Evolutionary conservation across 805 yeast species (phyloP).

Genomic region (Myxozyma neotropica): DNA sequence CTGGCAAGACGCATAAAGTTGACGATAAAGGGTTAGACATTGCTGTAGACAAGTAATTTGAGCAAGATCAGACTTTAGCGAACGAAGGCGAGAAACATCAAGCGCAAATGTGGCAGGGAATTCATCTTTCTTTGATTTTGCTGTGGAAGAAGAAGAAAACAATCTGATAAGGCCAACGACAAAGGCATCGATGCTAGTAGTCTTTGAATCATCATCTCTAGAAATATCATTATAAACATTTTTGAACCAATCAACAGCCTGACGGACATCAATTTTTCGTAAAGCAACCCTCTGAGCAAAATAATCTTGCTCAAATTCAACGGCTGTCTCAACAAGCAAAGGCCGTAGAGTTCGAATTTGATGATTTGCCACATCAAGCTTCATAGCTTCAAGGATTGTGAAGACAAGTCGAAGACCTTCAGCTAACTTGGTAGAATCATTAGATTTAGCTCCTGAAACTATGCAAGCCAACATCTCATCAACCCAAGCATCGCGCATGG

Average conservation of each 20-base stretch:
- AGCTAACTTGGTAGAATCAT: constrained; percentile 50
- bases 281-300: constrained; percentile 49
- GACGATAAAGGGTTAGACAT: constrained; percentile 72
- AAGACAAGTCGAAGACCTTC: constrained; percentile 78
- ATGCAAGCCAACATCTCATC: constrained; percentile 73
- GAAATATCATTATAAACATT: constrained; percentile 38
- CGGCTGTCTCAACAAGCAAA: constrained; percentile 79
- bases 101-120: constrained; percentile 83
- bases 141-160: constrained; percentile 29
- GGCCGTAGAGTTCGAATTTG: constrained; percentile 87
- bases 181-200: constrained; percentile 15
- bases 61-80: constrained; percentile 81
- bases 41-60: constrained; percentile 80
- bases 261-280: constrained; percentile 60
- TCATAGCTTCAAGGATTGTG: constrained; percentile 89
- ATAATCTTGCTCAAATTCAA: constrained; percentile 85
- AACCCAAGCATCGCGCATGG: constrained; percentile 91
- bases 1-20: constrained; percentile 47
- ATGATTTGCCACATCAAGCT: constrained; percentile 91
- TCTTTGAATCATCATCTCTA: background rate
- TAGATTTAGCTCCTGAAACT: constrained; percentile 15
- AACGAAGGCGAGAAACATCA: constrained; percentile 77
- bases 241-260: constrained; percentile 69
- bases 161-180: constrained; percentile 29
- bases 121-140: constrained; percentile 49